A percentile compares a stretch with the other conserved stretches of the same genome.
Evolutionary conservation across 306 rosid genomes (phyloP).

Genomic region (Quercus gilva): DNA sequence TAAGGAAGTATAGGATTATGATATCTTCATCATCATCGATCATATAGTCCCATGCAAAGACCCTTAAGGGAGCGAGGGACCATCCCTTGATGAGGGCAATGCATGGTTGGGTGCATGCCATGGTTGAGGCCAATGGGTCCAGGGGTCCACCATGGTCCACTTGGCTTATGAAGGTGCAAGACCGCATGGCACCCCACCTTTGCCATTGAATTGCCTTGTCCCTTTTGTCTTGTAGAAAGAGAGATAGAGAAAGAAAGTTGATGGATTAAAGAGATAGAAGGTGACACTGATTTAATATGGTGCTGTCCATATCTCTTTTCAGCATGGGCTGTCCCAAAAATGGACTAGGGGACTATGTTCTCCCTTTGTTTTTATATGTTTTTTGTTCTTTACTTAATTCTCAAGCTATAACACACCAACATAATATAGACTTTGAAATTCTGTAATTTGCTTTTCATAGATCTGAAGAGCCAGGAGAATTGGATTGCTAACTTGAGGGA

Average conservation of each 20-base stretch:
- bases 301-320: slow-evolving; percentile 40
- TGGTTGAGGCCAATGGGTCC: slow-evolving; percentile 25
- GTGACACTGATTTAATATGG: slow-evolving; percentile 32
- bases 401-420: neutral
- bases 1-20: neutral
- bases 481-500: too few relatives aligned
- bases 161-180: slow-evolving; percentile 21
- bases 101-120: slow-evolving; percentile 37
- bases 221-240: slow-evolving; percentile 29
- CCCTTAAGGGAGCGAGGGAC: slow-evolving; percentile 17
- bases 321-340: slow-evolving; percentile 45
- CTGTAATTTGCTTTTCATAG: too few relatives aligned
- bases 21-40: neutral
- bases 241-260: slow-evolving; percentile 6
- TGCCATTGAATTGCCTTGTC: slow-evolving; percentile 47
- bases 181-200: slow-evolving; percentile 37
- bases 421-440: too few relatives aligned
- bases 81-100: slow-evolving; percentile 11
- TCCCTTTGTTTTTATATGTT: slow-evolving; percentile 12
- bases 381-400: neutral
- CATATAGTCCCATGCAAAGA: neutral
- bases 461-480: too few relatives aligned
- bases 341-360: slow-evolving; percentile 7
- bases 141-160: slow-evolving; percentile 27
- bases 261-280: neutral